Evolutionary conservation across 2,329 filamentous ascomycete genomes (phyloP), one percentile per base, ranked within the genome.

Genomic region (Monilinia fructicola): DNA sequence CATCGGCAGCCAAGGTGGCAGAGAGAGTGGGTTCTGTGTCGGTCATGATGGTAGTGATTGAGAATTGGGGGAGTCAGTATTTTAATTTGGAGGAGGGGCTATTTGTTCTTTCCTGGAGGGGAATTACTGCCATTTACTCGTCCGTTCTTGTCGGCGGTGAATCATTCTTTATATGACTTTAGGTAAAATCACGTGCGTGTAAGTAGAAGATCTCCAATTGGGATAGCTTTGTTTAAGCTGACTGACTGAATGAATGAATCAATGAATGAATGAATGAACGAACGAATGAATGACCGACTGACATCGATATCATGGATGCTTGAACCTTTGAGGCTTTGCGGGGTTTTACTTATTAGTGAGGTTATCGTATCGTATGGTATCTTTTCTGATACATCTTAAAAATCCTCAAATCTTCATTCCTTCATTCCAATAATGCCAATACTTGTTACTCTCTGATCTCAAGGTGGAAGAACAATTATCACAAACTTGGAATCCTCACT

Each of bases 21-120:
- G 63, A 12, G 38, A 70, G 50, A 26, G 69, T 64, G 21, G 70
- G 63, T 55, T 70, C 66, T 52, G 67, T 40, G 54, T 73, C 73
- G 31, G 72, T 68, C 73, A 75, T 74, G 59, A 75, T 74, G 59
- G 54, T 64, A 52, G 38, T 66, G 31, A 52, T 31, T 66, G 31
- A 58, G 56, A 28, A 16, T 66, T 59, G 66, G 26, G 26, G 64
- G 63, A 67, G 40, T 46, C 42, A 54, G n/a, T 44, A 62, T 65
- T 66, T 71, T 64, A 40, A 60, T 60, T 52, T n/a, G n/a, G n/a
- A 50, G 68, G 66, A 67, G 62, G 54, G 54, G 55, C 54, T 67
- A 52, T 44, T 65, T 65, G 35, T 63, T 56, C 42, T 46, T 68
- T 66, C 48, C 54, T 63, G 50, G 35, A 53, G 48, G 64, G 64